Conservation (phyloP, 2,329 filamentous ascomycete species). For the Ascochyta lentis region DNA sequence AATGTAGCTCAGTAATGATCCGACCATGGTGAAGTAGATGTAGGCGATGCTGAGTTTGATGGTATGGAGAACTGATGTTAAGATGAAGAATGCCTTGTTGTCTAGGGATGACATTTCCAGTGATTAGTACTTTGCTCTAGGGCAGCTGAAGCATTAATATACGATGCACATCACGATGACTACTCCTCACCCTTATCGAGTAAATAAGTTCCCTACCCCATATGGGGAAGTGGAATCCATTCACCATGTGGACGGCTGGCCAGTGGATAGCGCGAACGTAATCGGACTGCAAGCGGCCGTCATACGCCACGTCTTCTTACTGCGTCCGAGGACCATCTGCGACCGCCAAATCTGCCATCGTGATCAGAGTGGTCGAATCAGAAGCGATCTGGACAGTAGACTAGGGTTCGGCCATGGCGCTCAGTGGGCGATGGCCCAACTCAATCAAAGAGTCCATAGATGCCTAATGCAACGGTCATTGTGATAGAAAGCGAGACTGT, state of each 20-base stretch:
- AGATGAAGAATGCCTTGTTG: slow-evolving; percentile 15
- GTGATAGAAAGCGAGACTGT: slow-evolving; percentile 30
- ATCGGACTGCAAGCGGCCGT: slow-evolving; percentile 28
- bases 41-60: slow-evolving; percentile 9
- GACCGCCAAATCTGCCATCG: slow-evolving; percentile 28
- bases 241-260: slow-evolving; percentile 22
- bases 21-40: slow-evolving; percentile 28
- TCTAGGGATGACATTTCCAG: slow-evolving; percentile 16
- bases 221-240: slow-evolving; percentile 42
- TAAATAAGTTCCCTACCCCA: slow-evolving; percentile 30
- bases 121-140: not conserved
- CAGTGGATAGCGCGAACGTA: slow-evolving; percentile 36
- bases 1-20: slow-evolving; percentile 37
- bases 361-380: slow-evolving; percentile 29
- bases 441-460: slow-evolving; percentile 21
- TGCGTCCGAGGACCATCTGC: slow-evolving; percentile 14
- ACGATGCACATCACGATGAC: slow-evolving; percentile 17
- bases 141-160: slow-evolving; percentile 28
- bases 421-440: slow-evolving; percentile 19
- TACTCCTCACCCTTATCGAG: slow-evolving; percentile 36
- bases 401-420: slow-evolving; percentile 16
- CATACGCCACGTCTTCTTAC: slow-evolving; percentile 29
- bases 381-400: slow-evolving; percentile 8
- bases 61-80: slow-evolving; percentile 14
- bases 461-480: slow-evolving; percentile 26